Percentiles rank a stretch among this genome's conserved stretches.
Evolutionary conservation across 352 stramenopile species (phyloP).

Genomic region (Phytopythium delawarense): DNA sequence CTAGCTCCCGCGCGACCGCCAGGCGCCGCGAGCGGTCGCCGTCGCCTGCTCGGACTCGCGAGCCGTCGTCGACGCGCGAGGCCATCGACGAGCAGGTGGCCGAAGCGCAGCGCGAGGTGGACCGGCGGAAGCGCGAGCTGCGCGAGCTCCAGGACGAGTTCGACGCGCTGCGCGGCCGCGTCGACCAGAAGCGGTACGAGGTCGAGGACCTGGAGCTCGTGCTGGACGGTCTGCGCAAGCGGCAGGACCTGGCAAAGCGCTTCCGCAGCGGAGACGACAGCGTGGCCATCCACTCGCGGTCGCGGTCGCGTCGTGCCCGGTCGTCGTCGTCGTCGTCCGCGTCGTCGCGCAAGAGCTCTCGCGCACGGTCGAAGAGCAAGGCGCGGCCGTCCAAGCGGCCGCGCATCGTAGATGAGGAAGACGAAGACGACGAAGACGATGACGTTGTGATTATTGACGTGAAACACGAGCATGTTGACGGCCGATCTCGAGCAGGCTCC

Average conservation of each 20-base stretch:
- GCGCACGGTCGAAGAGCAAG: conserved; percentile 26
- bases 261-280: conserved; percentile 11
- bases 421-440: conserved; percentile 45
- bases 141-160: conserved; percentile 55
- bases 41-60: not conserved
- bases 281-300: not conserved
- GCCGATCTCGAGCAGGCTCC: conserved; percentile 9
- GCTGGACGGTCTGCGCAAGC: conserved; percentile 55
- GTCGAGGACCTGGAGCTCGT: conserved; percentile 64
- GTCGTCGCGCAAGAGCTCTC: not conserved
- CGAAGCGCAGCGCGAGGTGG: conserved; percentile 1
- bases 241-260: conserved; percentile 35
- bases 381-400: conserved; percentile 44
- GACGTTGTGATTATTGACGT: conserved; percentile 56
- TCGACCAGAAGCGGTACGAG: conserved; percentile 57
- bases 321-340: not conserved
- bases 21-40: conserved; percentile 19
- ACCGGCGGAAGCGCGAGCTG: conserved; percentile 22
- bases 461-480: conserved; percentile 25
- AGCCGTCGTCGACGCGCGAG: not conserved
- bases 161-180: conserved; percentile 25
- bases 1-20: not conserved
- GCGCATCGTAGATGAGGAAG: conserved; percentile 64
- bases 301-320: not conserved
- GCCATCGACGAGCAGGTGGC: conserved; percentile 2